These are phyloP conservation scores for Termitomyces sp. DNA, from an alignment of 768 basidiomycete genomes.

Conservation along the genomic window DNA sequence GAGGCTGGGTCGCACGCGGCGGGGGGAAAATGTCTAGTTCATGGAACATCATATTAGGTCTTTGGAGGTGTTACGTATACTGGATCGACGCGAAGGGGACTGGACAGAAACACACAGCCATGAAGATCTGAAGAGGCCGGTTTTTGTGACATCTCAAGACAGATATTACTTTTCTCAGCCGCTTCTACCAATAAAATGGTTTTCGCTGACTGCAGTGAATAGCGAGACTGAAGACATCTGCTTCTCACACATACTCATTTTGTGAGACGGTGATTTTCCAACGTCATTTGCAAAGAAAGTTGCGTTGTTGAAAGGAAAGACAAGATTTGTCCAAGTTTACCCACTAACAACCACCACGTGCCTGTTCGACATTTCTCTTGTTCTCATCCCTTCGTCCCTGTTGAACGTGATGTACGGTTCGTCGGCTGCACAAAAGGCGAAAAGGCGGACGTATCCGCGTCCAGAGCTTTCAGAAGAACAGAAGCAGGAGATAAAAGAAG, in stretches of 20 bases:
- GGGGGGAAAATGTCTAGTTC: no score
- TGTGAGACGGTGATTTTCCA: neutral
- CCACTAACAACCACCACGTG: conserved; percentile 1
- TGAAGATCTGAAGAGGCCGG: neutral
- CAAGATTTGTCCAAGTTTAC: conserved; percentile 2
- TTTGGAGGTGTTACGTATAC: no score
- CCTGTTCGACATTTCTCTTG: neutral
- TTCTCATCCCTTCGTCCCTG: conserved; percentile 1
- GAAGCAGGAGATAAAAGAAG: conserved; percentile 96
- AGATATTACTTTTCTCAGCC: no score
- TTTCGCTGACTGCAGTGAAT: neutral
- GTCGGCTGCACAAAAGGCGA: conserved; percentile 68
- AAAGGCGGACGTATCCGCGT: conserved; percentile 63
- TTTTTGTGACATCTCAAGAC: neutral
- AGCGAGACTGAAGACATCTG: neutral
- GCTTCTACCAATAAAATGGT: neutral
- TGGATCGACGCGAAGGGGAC: no score
- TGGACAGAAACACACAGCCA: neutral
- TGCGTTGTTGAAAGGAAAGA: no score
- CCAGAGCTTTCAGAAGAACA: conserved; percentile 86
- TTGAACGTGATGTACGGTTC: conserved; percentile 48
- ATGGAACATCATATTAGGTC: no score
- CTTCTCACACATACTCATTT: neutral
- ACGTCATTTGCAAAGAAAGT: no score
- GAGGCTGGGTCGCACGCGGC: no score